Evolutionary conservation across 371 early-diverging fungal species (phyloP), one percentile per base, ranked within the genome.

Genomic region (Nematocida sp.): DNA sequence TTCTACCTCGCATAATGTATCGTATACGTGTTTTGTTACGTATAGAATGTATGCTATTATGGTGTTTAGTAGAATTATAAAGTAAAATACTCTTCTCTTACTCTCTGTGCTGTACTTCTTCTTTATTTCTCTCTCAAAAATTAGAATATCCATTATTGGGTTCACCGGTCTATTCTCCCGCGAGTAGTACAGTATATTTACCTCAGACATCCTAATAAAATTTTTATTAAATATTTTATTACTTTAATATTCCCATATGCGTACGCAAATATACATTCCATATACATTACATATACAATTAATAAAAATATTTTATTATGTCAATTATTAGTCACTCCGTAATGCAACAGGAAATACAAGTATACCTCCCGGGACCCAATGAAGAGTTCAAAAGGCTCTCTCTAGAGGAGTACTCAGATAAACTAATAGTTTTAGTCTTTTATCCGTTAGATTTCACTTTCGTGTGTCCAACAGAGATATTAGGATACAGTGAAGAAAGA

Each of bases 401-500:
- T 48, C 45, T 83, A 18, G 38, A 45, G 1, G 79, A 80, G 11
- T 64, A 81, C 32, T 45, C 49, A 51, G 75, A 64, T 9, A 75
- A 82, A 26, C 49, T 66, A 79, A 81, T 88, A 30, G 87, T 91
- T n/a, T 83, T 91, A 60, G 87, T 91, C 78, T 91, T 91, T 82
- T 92, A 91, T 85, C 92, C 92, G 20, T 54, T 51, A n/a, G 84
- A 83, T 61, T 85, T 84, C 67, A 82, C 82, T 35, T 80, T 78
- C 38, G 84, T 85, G 1, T 84, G 89, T 78, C 89, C 89, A 28
- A 88, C 88, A 35, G 89, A 89, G 64, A 79, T 89, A 33, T 85
- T 89, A 55, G 91, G 90, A 45, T 92, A 92, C 87, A 87, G 87
- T 80, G 91, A 94, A 81, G 86, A 87, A 75, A 83, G 87, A 68